phyloP scores from a whole-genome alignment of 1,284 basidiomycete genomes.

The Bjerkandera adusta region DNA sequence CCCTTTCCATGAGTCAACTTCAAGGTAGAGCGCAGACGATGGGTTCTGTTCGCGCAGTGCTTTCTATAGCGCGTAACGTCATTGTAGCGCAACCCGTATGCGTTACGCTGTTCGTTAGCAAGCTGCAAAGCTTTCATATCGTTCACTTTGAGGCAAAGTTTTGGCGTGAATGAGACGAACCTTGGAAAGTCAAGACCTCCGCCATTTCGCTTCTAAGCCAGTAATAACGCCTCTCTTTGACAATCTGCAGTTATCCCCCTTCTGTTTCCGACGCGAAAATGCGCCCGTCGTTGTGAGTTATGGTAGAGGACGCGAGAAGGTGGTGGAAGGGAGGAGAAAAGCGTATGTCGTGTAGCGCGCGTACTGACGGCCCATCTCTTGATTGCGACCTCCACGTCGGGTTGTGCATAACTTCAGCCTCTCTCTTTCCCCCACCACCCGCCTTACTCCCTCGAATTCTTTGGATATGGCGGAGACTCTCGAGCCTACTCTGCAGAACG shows the following conservation, averaged over 20 bases:
- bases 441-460: background rate
- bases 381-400: slow-evolving; percentile 2
- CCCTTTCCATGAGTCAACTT: slow-evolving; percentile 89
- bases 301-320: slow-evolving; percentile 27
- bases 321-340: slow-evolving; percentile 26
- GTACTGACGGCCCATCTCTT: too few species aligned
- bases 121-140: slow-evolving; percentile 65
- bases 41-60: slow-evolving; percentile 88
- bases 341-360: background rate
- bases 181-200: slow-evolving; percentile 20
- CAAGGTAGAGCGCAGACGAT: slow-evolving; percentile 81
- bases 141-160: background rate
- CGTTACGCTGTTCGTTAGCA: slow-evolving; percentile 86
- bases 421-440: background rate
- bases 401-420: background rate
- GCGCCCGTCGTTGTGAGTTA: too few species aligned
- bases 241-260: too few species aligned
- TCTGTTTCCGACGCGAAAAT: too few species aligned
- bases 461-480: slow-evolving; percentile 52
- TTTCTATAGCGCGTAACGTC: slow-evolving; percentile 87
- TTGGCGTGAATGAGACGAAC: slow-evolving; percentile 9
- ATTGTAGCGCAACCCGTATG: slow-evolving; percentile 88
- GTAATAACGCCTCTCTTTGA: too few species aligned
- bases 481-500: slow-evolving; percentile 83
- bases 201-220: slow-evolving; percentile 2